Conservation (phyloP, 768 basidiomycete genomes). For the Phallus indusiatus region DNA sequence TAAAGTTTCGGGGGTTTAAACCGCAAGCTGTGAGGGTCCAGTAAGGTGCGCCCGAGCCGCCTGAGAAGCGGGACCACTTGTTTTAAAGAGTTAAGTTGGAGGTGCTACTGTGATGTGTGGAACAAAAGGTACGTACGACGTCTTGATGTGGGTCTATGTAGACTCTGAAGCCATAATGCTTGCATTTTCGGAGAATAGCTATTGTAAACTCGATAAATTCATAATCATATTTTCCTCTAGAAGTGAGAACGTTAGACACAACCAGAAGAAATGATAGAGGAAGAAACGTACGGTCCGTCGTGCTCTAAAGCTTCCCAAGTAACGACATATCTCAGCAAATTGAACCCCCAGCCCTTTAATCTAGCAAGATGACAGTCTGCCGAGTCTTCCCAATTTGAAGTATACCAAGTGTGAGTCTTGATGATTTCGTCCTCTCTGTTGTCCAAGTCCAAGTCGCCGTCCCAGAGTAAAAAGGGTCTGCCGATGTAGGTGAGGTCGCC, state of each 20-base stretch:
- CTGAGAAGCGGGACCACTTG: constrained; percentile 92
- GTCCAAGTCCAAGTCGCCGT: constrained; percentile 20
- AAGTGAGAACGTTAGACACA: background rate
- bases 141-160: constrained; percentile 98
- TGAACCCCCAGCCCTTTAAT: constrained; percentile 92
- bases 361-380: constrained; percentile 81
- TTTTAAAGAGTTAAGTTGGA: background rate
- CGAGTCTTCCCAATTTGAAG: constrained; percentile 30
- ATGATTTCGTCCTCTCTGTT: background rate
- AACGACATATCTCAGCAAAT: constrained; percentile 72
- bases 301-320: constrained; percentile 95
- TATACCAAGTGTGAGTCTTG: constrained; percentile 5
- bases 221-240: constrained; percentile 80
- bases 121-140: constrained; percentile 46
- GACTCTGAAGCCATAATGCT: constrained; percentile 83
- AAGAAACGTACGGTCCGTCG: constrained; percentile 76
- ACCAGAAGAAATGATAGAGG: background rate
- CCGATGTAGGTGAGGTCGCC: constrained; percentile 66
- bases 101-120: background rate
- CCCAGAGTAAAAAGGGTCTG: constrained; percentile 74
- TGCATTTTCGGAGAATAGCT: constrained; percentile 79
- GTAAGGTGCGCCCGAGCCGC: constrained; percentile 89
- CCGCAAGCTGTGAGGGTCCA: constrained; percentile 92
- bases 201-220: constrained; percentile 91
- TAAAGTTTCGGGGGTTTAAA: constrained; percentile 77